A percentile compares a stretch with the other conserved stretches of the same genome.
Conservation (phyloP, 495 filamentous ascomycete species). For the Aspergillus biplanus region DNA sequence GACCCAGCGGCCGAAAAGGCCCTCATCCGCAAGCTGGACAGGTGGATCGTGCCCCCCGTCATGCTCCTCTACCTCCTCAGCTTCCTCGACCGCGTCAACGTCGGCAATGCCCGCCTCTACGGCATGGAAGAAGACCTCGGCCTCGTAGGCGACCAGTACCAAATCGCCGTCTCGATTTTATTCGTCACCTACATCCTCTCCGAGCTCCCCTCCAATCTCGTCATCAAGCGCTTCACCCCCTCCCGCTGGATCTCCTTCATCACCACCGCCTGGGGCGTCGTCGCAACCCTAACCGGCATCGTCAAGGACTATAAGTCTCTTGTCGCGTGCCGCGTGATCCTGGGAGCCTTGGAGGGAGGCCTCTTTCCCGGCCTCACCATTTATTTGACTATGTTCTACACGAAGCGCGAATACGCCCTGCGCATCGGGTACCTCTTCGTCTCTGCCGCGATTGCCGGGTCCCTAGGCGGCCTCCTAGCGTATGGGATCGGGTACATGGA, state of each 20-base stretch:
- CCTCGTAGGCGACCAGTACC: constrained; percentile 24
- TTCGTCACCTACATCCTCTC: constrained; percentile 23
- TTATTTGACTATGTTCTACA: constrained; percentile 56
- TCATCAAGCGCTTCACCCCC: constrained; percentile 18
- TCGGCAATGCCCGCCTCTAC: constrained; percentile 31
- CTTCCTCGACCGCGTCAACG: constrained; percentile 52
- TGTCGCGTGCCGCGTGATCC: constrained; percentile 41
- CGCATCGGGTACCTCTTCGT: constrained; percentile 37
- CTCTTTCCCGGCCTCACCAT: constrained; percentile 68
- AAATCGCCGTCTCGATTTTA: constrained; percentile 34
- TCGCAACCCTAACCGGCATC: constrained; percentile 16
- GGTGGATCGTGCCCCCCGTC: constrained; percentile 49
- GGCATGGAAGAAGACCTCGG: constrained; percentile 17
- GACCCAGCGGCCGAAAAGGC: constrained; percentile 21
- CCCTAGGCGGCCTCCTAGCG: constrained; percentile 49
- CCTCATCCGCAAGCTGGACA: constrained; percentile 40
- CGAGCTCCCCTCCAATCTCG: constrained; percentile 16
- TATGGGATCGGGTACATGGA: constrained; percentile 52
- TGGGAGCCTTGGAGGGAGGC: constrained; percentile 67
- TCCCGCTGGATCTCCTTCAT: constrained; percentile 22
- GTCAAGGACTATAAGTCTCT: constrained; percentile 3
- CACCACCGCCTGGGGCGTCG: constrained; percentile 17
- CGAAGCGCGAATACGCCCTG: constrained; percentile 48
- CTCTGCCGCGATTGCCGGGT: constrained; percentile 48
- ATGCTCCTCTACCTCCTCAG: constrained; percentile 52